Percentiles rank a stretch among this genome's conserved stretches.
These are phyloP conservation scores for Solanum etuberosum DNA, from an alignment of 257 asterid species.

Conservation along the genomic window DNA sequence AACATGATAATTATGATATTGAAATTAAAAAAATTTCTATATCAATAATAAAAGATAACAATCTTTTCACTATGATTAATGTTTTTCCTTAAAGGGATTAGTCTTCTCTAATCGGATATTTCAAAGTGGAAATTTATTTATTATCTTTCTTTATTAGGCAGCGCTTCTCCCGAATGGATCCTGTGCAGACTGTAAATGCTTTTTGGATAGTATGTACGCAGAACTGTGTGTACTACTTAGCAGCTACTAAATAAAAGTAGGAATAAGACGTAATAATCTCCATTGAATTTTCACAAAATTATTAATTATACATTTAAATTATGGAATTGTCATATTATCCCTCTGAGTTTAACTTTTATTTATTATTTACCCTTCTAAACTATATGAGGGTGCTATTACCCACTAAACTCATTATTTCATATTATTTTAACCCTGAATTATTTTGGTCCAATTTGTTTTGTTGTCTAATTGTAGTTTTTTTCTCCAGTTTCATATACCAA, in stretches of 20 bases:
- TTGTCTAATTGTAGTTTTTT: neutral
- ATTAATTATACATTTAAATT: neutral
- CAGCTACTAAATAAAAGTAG: no score
- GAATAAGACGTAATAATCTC: neutral
- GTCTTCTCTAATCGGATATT: neutral
- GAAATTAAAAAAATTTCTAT: neutral
- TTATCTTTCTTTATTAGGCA: neutral
- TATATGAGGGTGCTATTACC: neutral
- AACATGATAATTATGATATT: neutral
- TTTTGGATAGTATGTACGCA: neutral
- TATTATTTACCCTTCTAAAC: no score
- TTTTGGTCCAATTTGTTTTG: neutral
- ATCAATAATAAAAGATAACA: neutral
- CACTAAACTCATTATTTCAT: neutral
- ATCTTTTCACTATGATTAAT: neutral
- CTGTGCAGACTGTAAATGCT: neutral
- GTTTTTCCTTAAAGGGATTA: neutral
- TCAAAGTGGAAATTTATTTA: neutral
- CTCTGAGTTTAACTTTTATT: no score
- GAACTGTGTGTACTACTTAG: neutral
- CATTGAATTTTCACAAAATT: no score
- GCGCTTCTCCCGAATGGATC: neutral
- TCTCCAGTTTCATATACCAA: neutral
- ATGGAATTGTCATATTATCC: neutral
- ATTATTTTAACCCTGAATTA: no score